A percentile compares a stretch with the other conserved stretches of the same genome.
Evolutionary conservation across 2,329 filamentous ascomycete genomes (phyloP).

Genomic region (Annulohypoxylon truncatum): DNA sequence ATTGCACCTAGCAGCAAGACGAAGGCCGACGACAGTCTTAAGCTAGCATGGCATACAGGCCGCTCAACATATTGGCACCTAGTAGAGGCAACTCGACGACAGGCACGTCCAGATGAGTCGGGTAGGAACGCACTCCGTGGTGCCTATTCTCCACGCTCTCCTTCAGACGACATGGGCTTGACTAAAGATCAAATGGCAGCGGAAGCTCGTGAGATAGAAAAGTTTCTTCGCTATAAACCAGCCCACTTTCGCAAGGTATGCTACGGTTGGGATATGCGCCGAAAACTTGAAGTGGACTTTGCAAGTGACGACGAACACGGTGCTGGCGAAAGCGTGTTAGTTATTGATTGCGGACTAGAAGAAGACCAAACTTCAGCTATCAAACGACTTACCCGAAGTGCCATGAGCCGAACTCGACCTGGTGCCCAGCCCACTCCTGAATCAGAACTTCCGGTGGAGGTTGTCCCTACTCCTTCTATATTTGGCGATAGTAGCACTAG

Average conservation of each 20-base stretch:
- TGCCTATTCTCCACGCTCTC: slow-evolving; percentile 84
- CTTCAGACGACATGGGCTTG: slow-evolving; percentile 78
- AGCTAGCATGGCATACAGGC: slow-evolving; percentile 82
- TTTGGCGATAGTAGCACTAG: slow-evolving; percentile 46
- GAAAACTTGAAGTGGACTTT: slow-evolving; percentile 89
- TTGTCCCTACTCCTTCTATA: slow-evolving; percentile 42
- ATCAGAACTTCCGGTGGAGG: slow-evolving; percentile 19
- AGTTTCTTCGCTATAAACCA: slow-evolving; percentile 77
- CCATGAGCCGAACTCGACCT: slow-evolving; percentile 33
- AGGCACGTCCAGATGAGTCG: slow-evolving; percentile 77
- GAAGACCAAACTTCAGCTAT: slow-evolving; percentile 62
- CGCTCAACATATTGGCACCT: slow-evolving; percentile 84
- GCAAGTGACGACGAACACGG: slow-evolving; percentile 80
- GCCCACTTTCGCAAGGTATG: slow-evolving; percentile 82
- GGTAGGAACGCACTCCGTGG: slow-evolving; percentile 75
- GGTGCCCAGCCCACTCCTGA: slow-evolving; percentile 6
- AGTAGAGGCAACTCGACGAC: slow-evolving; percentile 80
- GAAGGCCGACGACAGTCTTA: slow-evolving; percentile 67
- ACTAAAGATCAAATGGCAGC: slow-evolving; percentile 76
- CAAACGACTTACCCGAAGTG: slow-evolving; percentile 57
- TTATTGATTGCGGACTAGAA: slow-evolving; percentile 78
- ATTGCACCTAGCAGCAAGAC: slow-evolving; percentile 62
- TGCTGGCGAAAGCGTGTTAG: slow-evolving; percentile 80
- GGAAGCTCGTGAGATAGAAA: slow-evolving; percentile 85
- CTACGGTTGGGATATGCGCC: slow-evolving; percentile 91